phyloP scores from a whole-genome alignment of 1,139 yeast genomes.

The Debaryomyces udenii region DNA sequence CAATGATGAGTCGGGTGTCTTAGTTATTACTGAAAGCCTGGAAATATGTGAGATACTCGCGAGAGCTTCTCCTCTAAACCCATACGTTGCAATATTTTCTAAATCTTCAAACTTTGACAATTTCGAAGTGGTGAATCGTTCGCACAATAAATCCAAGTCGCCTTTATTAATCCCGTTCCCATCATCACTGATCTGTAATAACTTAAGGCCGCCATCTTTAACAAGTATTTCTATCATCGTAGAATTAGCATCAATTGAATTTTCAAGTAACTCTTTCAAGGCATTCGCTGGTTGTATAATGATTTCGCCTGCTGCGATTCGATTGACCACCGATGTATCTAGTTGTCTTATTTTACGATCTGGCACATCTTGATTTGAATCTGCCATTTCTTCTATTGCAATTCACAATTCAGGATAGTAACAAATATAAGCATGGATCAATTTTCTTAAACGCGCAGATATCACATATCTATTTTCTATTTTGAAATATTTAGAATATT shows the following conservation, averaged over 20 bases:
- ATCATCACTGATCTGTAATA: constrained; percentile 56
- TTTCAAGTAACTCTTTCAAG: constrained; percentile 57
- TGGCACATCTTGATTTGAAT: background rate
- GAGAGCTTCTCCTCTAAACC: constrained; percentile 65
- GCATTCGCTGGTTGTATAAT: constrained; percentile 90
- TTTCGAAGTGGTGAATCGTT: constrained; percentile 61
- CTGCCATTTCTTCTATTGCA: too few species aligned
- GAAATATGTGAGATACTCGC: constrained; percentile 66
- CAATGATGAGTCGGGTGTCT: constrained; percentile 57
- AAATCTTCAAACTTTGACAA: constrained; percentile 53
- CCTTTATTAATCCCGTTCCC: constrained; percentile 52
- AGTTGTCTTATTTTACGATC: constrained; percentile 40
- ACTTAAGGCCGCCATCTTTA: constrained; percentile 57
- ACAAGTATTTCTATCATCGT: constrained; percentile 52
- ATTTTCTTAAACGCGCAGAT: too few species aligned
- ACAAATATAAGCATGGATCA: too few species aligned
- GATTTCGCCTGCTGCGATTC: constrained; percentile 97
- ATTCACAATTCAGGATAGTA: too few species aligned
- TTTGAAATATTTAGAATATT: too few species aligned
- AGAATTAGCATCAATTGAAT: constrained; percentile 55
- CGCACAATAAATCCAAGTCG: constrained; percentile 54
- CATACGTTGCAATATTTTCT: constrained; percentile 52
- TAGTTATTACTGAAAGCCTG: constrained; percentile 76
- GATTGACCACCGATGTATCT: constrained; percentile 73
- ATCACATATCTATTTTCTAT: too few species aligned